Evolutionary conservation across 179 eudicot species (phyloP).

Genomic region (Actinidia chinensis): DNA sequence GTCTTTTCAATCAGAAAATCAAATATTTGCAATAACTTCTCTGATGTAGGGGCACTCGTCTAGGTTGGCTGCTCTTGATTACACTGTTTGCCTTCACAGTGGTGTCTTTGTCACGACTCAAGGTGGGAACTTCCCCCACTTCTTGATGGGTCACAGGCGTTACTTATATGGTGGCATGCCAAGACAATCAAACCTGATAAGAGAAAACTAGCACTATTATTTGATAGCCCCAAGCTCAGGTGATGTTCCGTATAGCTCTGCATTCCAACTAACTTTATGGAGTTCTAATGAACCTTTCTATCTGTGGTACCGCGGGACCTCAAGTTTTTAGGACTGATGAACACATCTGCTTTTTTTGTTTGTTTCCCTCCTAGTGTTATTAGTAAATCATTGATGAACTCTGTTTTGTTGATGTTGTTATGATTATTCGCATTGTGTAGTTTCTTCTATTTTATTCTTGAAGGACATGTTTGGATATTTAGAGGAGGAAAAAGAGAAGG

Average conservation of each 20-base stretch:
- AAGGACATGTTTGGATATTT: no score
- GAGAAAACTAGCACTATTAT: constrained; percentile 72
- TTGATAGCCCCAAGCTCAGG: constrained; percentile 88
- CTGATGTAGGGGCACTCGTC: constrained; percentile 72
- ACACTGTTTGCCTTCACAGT: constrained; percentile 65
- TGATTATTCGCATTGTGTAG: neutral
- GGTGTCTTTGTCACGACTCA: constrained; percentile 88
- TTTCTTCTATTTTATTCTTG: neutral
- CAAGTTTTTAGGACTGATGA: neutral
- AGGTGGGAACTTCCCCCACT: constrained; percentile 93
- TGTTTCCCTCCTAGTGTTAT: no score
- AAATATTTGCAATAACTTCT: constrained; percentile 3
- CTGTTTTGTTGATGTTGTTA: neutral
- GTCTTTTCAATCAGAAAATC: neutral
- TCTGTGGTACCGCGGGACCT: neutral
- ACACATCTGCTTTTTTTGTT: neutral
- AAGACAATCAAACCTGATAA: constrained; percentile 85
- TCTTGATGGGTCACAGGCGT: constrained; percentile 81
- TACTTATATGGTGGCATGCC: constrained; percentile 69
- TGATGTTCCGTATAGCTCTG: constrained; percentile 24
- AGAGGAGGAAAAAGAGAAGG: no score
- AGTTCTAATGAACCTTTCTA: neutral
- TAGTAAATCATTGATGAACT: neutral
- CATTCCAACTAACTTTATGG: neutral
- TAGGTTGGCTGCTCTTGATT: constrained; percentile 88